A percentile compares a stretch with the other conserved stretches of the same genome.
These are phyloP conservation scores for Globisporangium irregulare DNA, from an alignment of 352 stramenopile genomes.

Conservation along the genomic window DNA sequence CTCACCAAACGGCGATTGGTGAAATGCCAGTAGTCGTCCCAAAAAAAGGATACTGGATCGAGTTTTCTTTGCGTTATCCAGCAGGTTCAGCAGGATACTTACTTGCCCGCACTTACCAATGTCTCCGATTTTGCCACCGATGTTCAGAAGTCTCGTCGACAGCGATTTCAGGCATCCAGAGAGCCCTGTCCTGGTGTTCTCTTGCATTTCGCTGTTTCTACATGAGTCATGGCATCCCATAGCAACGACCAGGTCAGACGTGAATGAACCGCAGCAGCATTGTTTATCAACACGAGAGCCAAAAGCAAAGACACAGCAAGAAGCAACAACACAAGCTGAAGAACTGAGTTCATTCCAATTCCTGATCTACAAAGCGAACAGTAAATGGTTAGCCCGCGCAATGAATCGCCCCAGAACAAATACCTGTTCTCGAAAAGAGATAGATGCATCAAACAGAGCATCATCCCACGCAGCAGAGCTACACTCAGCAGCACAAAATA, in stretches of 20 bases:
- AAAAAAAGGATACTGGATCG: not conserved
- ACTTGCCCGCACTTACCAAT: not conserved
- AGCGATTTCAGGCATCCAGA: not conserved
- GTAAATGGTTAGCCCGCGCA: conserved; percentile 22
- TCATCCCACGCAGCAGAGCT: conserved; percentile 5
- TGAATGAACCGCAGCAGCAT: not conserved
- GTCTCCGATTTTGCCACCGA: too few species aligned
- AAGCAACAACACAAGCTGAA: conserved; percentile 12
- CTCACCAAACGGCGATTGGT: not conserved
- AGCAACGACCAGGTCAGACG: conserved; percentile 17
- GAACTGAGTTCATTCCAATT: conserved; percentile 26
- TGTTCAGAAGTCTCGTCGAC: not conserved
- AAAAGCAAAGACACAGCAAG: not conserved
- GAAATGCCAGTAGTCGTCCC: not conserved
- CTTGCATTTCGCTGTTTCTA: conserved; percentile 10
- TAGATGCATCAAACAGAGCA: conserved; percentile 6
- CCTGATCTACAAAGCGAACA: conserved; percentile 25
- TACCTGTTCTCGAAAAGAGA: conserved; percentile 17
- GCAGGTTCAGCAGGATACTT: not conserved
- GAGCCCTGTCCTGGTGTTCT: not conserved
- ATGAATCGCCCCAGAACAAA: conserved; percentile 10
- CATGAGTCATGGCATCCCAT: conserved; percentile 19
- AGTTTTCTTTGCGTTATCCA: not conserved
- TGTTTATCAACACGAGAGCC: not conserved
- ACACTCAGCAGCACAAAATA: conserved; percentile 13